Percentiles rank a stretch among this genome's conserved stretches.
Evolutionary conservation across 2,329 filamentous ascomycete species (phyloP).

Genomic region (Penicillium oxalicum): DNA sequence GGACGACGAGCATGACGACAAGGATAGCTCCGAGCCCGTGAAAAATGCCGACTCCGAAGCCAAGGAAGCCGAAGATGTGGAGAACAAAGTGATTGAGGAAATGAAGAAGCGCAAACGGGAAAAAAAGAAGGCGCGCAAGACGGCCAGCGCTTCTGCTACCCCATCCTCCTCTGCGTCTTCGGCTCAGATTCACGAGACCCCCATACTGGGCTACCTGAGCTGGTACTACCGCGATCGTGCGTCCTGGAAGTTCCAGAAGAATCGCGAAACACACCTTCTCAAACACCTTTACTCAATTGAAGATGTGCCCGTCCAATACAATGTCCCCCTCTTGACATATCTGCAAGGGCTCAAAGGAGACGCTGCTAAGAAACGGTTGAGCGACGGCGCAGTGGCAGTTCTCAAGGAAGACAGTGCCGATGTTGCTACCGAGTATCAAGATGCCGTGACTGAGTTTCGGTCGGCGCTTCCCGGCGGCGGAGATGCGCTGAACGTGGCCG

Average conservation of each 20-base stretch:
- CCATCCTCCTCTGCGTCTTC: conserved; percentile 2
- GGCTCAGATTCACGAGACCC: conserved; percentile 29
- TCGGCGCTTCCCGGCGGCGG: conserved; percentile 21
- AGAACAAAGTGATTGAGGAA: conserved; percentile 19
- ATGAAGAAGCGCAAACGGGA: conserved; percentile 29
- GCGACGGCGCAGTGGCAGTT: conserved; percentile 58
- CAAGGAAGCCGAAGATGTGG: conserved; percentile 18
- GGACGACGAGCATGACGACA: conserved; percentile 3
- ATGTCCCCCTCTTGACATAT: conserved; percentile 67
- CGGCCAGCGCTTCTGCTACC: conserved; percentile 6
- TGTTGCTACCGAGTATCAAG: conserved; percentile 36
- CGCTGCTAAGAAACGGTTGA: conserved; percentile 60
- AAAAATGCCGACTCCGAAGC: conserved; percentile 11
- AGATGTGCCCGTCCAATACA: conserved; percentile 64
- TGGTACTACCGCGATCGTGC: conserved; percentile 65
- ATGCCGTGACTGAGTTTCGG: conserved; percentile 48
- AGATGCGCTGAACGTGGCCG: conserved; percentile 20
- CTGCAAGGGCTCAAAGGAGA: conserved; percentile 72
- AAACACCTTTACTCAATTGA: conserved; percentile 72
- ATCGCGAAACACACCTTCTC: conserved; percentile 76
- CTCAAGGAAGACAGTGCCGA: conserved; percentile 41
- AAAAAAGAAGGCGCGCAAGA: conserved; percentile 22
- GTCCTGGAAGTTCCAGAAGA: conserved; percentile 95
- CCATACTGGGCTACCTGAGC: conserved; percentile 69
- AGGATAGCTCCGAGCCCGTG: conserved; percentile 7